These are phyloP conservation scores for Fusarium luffae DNA, from an alignment of 2,329 filamentous ascomycete genomes.

Conservation along the genomic window DNA sequence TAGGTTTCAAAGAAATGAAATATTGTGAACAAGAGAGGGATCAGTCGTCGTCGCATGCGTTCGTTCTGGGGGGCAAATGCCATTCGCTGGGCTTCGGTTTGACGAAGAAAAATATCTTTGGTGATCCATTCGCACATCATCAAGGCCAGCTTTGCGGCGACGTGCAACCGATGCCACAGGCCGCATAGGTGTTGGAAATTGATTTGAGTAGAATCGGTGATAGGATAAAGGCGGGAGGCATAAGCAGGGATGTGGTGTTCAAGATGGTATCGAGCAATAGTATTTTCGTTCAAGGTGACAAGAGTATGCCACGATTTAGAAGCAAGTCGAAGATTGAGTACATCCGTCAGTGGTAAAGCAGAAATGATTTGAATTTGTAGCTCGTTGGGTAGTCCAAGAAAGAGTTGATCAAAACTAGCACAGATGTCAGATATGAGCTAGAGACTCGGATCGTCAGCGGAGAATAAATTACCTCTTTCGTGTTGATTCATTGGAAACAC, in stretches of 20 bases:
- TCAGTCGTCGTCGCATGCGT: slow-evolving; percentile 72
- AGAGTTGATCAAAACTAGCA: slow-evolving; percentile 65
- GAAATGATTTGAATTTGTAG: slow-evolving; percentile 72
- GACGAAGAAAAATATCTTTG: slow-evolving; percentile 72
- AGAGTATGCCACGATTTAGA: slow-evolving; percentile 70
- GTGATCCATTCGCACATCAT: slow-evolving; percentile 73
- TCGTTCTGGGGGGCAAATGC: slow-evolving; percentile 71
- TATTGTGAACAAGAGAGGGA: slow-evolving; percentile 71
- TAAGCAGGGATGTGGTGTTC: slow-evolving; percentile 70
- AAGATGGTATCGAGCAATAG: slow-evolving; percentile 71
- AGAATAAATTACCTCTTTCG: slow-evolving; percentile 49
- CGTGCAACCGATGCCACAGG: slow-evolving; percentile 73
- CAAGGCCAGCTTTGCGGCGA: slow-evolving; percentile 70
- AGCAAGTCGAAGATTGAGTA: slow-evolving; percentile 68
- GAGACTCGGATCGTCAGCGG: not conserved
- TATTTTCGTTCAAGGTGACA: slow-evolving; percentile 68
- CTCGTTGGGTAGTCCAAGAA: slow-evolving; percentile 68
- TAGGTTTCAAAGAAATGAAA: slow-evolving; percentile 77
- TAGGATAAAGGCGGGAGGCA: slow-evolving; percentile 68
- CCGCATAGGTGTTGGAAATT: slow-evolving; percentile 72
- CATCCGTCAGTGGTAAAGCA: slow-evolving; percentile 68
- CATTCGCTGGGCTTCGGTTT: slow-evolving; percentile 63
- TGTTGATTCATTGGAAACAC: slow-evolving; percentile 44
- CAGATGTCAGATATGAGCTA: slow-evolving; percentile 8
- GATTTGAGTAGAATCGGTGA: slow-evolving; percentile 58